phyloP scores from a whole-genome alignment of 2,329 filamentous ascomycete species.

The Ophiostoma himal-ulmi region DNA sequence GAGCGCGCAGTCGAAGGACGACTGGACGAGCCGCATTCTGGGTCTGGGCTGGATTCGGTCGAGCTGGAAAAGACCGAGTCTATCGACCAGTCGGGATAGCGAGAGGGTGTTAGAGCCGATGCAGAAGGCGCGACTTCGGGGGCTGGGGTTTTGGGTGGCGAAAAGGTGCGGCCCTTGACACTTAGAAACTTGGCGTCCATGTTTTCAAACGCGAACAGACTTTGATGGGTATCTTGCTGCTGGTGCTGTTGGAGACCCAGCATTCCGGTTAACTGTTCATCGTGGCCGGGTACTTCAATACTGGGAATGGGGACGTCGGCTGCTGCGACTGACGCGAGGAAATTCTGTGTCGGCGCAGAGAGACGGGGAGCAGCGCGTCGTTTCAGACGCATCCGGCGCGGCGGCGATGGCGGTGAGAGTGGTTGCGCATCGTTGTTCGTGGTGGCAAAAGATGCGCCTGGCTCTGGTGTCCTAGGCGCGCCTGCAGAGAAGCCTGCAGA shows the following conservation, averaged over 20 bases:
- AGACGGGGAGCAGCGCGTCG: conserved; percentile 47
- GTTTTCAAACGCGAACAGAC: conserved; percentile 22
- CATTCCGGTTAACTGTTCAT: conserved; percentile 20
- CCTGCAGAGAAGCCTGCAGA: conserved; percentile 40
- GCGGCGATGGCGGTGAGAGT: conserved; percentile 48
- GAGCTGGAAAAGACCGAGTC: conserved; percentile 52
- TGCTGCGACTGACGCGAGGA: conserved; percentile 60
- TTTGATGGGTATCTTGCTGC: neutral
- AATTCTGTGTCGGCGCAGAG: conserved; percentile 56
- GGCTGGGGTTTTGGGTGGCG: conserved; percentile 56
- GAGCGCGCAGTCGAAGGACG: conserved; percentile 56
- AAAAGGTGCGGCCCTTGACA: conserved; percentile 41
- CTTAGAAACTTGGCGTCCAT: conserved; percentile 29
- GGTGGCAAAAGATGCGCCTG: conserved; percentile 31
- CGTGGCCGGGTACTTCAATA: conserved; percentile 52
- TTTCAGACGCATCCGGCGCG: conserved; percentile 50
- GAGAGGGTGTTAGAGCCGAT: conserved; percentile 31
- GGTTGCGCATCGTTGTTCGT: conserved; percentile 34
- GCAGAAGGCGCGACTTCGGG: conserved; percentile 42
- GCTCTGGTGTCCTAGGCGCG: conserved; percentile 51
- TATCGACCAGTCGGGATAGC: conserved; percentile 55
- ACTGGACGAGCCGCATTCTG: conserved; percentile 46
- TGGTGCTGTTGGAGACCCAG: neutral
- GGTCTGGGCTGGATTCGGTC: conserved; percentile 52
- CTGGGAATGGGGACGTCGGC: conserved; percentile 60